Evolutionary conservation across 2,329 filamentous ascomycete genomes (phyloP).

Genomic region (Penicillium sclerotiorum): DNA sequence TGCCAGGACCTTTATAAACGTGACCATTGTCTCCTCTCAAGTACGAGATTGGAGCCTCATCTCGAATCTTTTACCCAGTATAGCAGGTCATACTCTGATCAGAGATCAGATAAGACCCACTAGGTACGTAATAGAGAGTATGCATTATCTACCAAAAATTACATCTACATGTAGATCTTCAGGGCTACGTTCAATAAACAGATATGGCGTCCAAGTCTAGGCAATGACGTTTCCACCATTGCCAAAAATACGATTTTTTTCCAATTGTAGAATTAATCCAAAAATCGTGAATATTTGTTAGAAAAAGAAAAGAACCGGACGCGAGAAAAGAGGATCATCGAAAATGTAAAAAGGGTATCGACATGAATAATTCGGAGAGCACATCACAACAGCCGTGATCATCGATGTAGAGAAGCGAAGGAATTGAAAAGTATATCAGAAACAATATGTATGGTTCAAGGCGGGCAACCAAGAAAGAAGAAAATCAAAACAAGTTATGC

Average conservation of each 20-base stretch:
- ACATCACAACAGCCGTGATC: slow-evolving; percentile 17
- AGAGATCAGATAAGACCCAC: neutral
- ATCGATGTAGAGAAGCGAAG: slow-evolving; percentile 3
- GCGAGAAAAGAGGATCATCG: slow-evolving; percentile 4
- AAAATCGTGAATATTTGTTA: slow-evolving; percentile 5
- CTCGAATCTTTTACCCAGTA: no score
- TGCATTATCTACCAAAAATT: no score
- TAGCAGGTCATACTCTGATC: no score
- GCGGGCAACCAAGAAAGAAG: slow-evolving; percentile 2
- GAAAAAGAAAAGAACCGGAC: slow-evolving; percentile 11
- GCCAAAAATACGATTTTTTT: neutral
- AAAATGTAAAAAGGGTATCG: slow-evolving; percentile 17
- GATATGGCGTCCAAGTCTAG: slow-evolving; percentile 3
- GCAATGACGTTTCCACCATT: slow-evolving; percentile 4
- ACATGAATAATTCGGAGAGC: slow-evolving; percentile 20
- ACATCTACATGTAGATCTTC: neutral
- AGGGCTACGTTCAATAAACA: neutral
- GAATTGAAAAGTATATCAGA: slow-evolving; percentile 12
- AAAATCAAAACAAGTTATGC: neutral
- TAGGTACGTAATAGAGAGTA: no score
- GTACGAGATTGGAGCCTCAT: no score
- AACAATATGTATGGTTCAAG: slow-evolving; percentile 16
- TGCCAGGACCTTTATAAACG: no score
- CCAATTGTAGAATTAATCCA: slow-evolving; percentile 1
- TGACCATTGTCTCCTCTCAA: no score